Conservation (phyloP, 2,329 filamentous ascomycete genomes). For the Claviceps digitariae region DNA sequence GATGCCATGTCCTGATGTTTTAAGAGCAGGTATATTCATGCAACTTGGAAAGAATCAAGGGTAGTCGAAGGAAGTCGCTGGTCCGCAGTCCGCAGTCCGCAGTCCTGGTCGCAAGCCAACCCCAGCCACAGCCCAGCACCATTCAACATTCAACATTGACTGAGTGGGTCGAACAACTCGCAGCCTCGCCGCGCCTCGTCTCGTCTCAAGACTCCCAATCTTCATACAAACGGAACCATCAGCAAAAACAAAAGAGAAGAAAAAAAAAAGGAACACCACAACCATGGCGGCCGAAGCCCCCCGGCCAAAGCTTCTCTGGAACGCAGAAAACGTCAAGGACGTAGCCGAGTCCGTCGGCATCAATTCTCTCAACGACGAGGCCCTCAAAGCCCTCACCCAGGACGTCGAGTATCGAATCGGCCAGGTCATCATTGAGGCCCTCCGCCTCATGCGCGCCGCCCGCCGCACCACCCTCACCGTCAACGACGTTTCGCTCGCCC, state of each 20-base stretch:
- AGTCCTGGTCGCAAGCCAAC: no score
- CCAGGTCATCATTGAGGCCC: conserved; percentile 82
- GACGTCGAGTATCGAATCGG: conserved; percentile 93
- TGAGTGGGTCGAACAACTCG: not conserved
- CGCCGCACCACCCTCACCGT: conserved; percentile 79
- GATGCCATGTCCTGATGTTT: no score
- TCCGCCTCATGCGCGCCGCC: conserved; percentile 91
- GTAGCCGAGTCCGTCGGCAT: conserved; percentile 95
- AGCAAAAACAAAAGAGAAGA: no score
- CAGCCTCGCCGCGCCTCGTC: not conserved
- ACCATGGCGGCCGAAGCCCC: conserved; percentile 26
- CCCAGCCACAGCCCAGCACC: not conserved
- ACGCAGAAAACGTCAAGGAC: conserved; percentile 87
- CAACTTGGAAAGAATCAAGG: no score
- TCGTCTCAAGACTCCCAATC: not conserved
- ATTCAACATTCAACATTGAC: no score
- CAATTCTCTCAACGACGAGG: conserved; percentile 65
- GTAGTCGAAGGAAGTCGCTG: not conserved
- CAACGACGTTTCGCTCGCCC: conserved; percentile 75
- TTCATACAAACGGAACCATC: not conserved
- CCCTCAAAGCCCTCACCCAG: conserved; percentile 73
- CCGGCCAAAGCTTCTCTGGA: conserved; percentile 65
- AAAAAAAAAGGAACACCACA: no score
- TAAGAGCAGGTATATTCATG: no score
- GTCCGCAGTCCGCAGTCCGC: no score